Evolutionary conservation across 331 rosid species (phyloP), one percentile per base, ranked within the genome.

Genomic region (Ulmus americana): DNA sequence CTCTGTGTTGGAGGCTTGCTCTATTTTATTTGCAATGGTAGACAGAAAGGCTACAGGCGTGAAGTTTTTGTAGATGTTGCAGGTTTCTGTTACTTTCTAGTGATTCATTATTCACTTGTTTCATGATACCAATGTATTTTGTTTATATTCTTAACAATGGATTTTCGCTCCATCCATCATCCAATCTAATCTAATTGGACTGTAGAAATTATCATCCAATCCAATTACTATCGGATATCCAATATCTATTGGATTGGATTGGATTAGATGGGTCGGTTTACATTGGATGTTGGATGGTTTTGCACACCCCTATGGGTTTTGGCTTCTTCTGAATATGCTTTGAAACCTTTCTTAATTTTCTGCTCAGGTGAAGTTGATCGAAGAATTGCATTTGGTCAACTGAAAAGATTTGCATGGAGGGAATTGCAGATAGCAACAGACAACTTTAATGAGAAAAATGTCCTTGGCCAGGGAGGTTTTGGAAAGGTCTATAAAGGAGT

Each of bases 401-500:
- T 91, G 44, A 86, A 61, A 84, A 81, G 97, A 63, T 91, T 91
- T 81, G 77, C 79, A 46, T 91, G 97, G 97, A 82, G 89, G 73
- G 96, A 91, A 74, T 71, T 91, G 63, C 96, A 91, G 80, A 59
- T 88, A 48, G 96, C 97, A 56, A 88, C 97, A 10, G 96, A 88
- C 74, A 76, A 73, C 68, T 91, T 91, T 77, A 86, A 81, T 44
- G 95, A 91, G 77, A 88, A 83, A 82, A 86, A 86, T 75, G 95
- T 91, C 76, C 47, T 91, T 62, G 97, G 97, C 63, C 97, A 86
- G 76, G 96, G 96, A 73, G 97, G 97, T 74, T 91, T 91, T 73
- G 97, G 97, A 73, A 88, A 88, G 83, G 96, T 91, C 69, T 91
- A 91, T 68, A 88, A 84, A 80, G 97, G 96, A 56, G 91, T 91